A percentile compares a stretch with the other conserved stretches of the same genome.
phyloP scores from a whole-genome alignment of 2,329 filamentous ascomycete genomes.

The Neopestalotiopsis sp. region DNA sequence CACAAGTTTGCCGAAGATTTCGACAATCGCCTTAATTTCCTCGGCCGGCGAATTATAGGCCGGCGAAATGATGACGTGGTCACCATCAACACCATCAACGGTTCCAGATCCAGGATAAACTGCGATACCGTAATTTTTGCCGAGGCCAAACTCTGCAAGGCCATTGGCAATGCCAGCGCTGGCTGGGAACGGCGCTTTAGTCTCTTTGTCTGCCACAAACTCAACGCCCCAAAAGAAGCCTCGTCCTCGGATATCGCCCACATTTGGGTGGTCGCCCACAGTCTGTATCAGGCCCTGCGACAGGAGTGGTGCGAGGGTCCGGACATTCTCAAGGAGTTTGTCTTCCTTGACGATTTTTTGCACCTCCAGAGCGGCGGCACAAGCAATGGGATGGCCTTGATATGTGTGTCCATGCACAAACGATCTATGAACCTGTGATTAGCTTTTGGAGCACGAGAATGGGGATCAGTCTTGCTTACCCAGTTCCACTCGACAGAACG shows the following conservation, averaged over 20 bases:
- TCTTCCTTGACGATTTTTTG: conserved; percentile 44
- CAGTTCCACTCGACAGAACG: conserved; percentile 42
- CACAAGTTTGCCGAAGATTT: conserved; percentile 56
- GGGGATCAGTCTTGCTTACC: conserved; percentile 29
- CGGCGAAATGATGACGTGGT: conserved; percentile 74
- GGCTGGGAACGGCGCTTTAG: conserved; percentile 42
- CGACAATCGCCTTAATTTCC: conserved; percentile 63
- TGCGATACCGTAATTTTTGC: conserved; percentile 40
- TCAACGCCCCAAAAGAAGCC: conserved; percentile 55
- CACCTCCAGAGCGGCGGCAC: conserved; percentile 44
- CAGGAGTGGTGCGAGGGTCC: conserved; percentile 37
- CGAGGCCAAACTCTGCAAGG: conserved; percentile 39
- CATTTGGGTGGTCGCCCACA: conserved; percentile 37
- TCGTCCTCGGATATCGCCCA: conserved; percentile 46
- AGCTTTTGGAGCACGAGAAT: background rate
- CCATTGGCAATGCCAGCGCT: conserved; percentile 37
- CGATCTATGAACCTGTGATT: conserved; percentile 31
- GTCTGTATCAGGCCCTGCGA: conserved; percentile 31
- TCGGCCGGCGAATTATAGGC: conserved; percentile 66
- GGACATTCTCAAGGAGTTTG: conserved; percentile 38
- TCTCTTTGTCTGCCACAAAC: conserved; percentile 46
- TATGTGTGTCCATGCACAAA: conserved; percentile 66
- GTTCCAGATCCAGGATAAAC: conserved; percentile 70
- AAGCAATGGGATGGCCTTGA: conserved; percentile 45
- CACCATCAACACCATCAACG: conserved; percentile 64